Evolutionary conservation across 1,284 basidiomycete species (phyloP), one percentile per base, ranked within the genome.

Genomic region (Trametes polyzona): DNA sequence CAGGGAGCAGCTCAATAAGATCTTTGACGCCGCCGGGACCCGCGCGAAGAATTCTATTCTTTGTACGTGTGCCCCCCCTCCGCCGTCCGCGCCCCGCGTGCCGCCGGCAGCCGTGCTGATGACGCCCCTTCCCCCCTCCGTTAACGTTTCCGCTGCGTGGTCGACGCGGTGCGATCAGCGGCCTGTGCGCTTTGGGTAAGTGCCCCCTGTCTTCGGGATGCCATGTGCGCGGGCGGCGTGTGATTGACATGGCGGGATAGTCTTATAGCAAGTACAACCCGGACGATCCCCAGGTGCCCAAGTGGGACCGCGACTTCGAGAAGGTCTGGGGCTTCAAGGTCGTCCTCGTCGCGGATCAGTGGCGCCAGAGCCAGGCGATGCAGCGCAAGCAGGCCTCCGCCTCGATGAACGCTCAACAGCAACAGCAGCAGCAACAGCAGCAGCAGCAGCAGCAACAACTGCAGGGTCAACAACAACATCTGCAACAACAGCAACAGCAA

Each of bases 41-140:
- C 82, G 88, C 62, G 84, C 82, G 37, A 86, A 83, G 70, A 81
- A 83, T 61, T 89, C 85, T 65, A 77, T 87, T 57, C 73, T 90
- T 26, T 74, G 90, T 92, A 69, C 71, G 89, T 81, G 44, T 36
- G 39, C 43, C 41, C 33, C 19, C 42, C 39, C n/a, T 17, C n/a
- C 21, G n/a, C n/a, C n/a, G n/a, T n/a, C n/a, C n/a, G n/a, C n/a
- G n/a, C 30, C 16, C 29, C 19, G 21, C 47, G 36, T 50, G 52
- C 39, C 44, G 50, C 43, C 30, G 33, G 49, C 52, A 35, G 16
- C 40, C 41, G n/a, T n/a, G 37, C 61, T 51, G 46, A 66, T 46
- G 47, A 42, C 50, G 47, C 55, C 24, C 39, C 36, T 43, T 55
- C 19, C 16, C 24, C 42, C n/a, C 16, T 39, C 21, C 33, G 11